Base-by-base conservation (phyloP, 2,329 filamentous ascomycete species). In the Beauveria varroae region DNA sequence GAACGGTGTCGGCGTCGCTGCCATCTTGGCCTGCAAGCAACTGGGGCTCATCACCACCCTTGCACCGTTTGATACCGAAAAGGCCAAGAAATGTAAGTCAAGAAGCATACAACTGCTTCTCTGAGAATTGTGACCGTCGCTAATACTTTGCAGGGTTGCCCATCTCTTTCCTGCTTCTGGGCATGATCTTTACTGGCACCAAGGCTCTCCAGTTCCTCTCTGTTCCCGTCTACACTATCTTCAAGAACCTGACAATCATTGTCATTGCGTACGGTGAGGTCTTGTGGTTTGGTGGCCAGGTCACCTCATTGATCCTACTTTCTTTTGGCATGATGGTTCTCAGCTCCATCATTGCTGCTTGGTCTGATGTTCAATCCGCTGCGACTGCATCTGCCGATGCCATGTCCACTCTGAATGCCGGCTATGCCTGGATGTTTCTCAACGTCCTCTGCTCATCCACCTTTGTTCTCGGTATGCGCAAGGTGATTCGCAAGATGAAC, bases 161-260 rank as follows among this genome's bases (percentile, higher is more conserved):
- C 57, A 90, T 96, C 69, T 93, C 92, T 62, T 80, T 96, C 59
- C 88, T 96, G 66, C 86, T 96, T 65, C 91, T 96, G 72, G 91
- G 90, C 73, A 96, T 96, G 92, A 96, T 96, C 76, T 96, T 96
- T 78, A 96, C 92, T 61, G 87, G 90, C 70, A 92, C 90, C 69
- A 96, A 96, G 79, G 91, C 92, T 24, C 85, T 96, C 54, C 90
- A 96, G 76, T 96, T 86, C 77, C 87, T 96, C 65, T 96, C 91
- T 51, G 93, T 96, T 63, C 92, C 92, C 40, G 92, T 96, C 34
- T 96, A 96, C 79, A 96, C 92, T 61, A 96, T 96, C 73, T 96
- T 96, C 84, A 96, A 96, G 83, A 96, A 96, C 77, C 77, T 96
- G 79, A 96, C 92, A 64, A 96, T 93, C 75, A 96, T 96, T 70